Base-by-base conservation (phyloP, 768 basidiomycete genomes). In the Suillus bovinus region DNA sequence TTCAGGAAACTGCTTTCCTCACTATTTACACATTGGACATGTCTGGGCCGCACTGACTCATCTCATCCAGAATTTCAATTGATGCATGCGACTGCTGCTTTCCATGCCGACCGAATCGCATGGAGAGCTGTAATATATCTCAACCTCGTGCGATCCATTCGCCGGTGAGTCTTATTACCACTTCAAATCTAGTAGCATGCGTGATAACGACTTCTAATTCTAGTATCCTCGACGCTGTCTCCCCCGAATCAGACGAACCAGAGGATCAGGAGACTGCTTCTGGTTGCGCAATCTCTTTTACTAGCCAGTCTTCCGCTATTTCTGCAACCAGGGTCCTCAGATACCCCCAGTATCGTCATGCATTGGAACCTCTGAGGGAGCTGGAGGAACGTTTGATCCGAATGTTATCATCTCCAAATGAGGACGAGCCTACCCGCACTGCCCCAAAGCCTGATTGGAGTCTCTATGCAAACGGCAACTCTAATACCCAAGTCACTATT, bases 81-180 rank as follows among this genome's bases (percentile, higher is more conserved):
- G 14, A 75, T 93, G 71, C 90, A 94, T 71, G 82, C 88, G 1
- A 89, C 89, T 10, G 85, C 84, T 39, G 84, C 88, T 41, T 93
- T 94, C 74, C 85, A 84, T 66, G 85, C 87, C 20, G 91, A 94
- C 71, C 82, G 92, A 64, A 86, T 90, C 60, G 90, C 91, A 31
- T 94, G 92, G 92, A 86, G 92, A 58, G 84, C 90, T 56, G 91
- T 94, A 67, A 90, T 94, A 69, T 94, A 94, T 77, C 83, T 94
- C 63, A 94, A 94, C 75, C 81, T 94, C 65, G 89, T 93, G 63
- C 87, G 88, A 72, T 94, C 92, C 63, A 77, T 94, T 68, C 86
- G 87, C 69, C 85, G 88, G 88, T 87, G 71, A 65, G 80, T 74
- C 49, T 61, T 27, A 53, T 61, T 36, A 34, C 63, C 31, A 69